A percentile compares a stretch with the other conserved stretches of the same genome.
phyloP scores from a whole-genome alignment of 202 grass and related monocot species.

The Alloteropsis angusta region DNA sequence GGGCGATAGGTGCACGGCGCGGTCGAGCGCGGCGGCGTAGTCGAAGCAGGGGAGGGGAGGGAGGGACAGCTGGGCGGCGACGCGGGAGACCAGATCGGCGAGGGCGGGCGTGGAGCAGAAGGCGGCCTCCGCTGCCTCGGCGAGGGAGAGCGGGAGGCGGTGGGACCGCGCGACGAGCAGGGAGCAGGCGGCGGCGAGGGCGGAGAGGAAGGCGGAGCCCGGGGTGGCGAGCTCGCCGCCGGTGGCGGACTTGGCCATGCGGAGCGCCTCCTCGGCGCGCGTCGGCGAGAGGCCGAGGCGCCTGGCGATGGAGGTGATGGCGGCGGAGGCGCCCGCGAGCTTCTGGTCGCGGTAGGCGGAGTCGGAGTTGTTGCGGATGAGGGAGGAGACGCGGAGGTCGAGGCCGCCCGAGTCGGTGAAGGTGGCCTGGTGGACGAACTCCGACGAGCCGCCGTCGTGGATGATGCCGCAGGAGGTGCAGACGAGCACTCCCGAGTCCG shows the following conservation, averaged over 20 bases:
- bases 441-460: slow-evolving; percentile 18
- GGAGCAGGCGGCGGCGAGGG: slow-evolving; percentile 54
- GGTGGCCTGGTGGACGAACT: slow-evolving; percentile 37
- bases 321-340: slow-evolving; percentile 22
- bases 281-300: slow-evolving; percentile 9
- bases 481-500: slow-evolving; percentile 35
- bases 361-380: slow-evolving; percentile 20
- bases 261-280: slow-evolving; percentile 34
- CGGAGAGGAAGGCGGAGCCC: slow-evolving; percentile 42
- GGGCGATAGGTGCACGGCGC: slow-evolving; percentile 26
- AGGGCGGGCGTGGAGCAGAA: slow-evolving; percentile 28
- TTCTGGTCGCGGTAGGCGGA: slow-evolving; percentile 52
- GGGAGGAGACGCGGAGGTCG: slow-evolving; percentile 16
- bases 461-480: slow-evolving; percentile 47
- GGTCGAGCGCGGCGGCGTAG: slow-evolving; percentile 39
- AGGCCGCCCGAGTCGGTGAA: slow-evolving; percentile 26
- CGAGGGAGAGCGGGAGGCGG: slow-evolving; percentile 51
- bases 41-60: slow-evolving; percentile 55
- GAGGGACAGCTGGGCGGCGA: slow-evolving; percentile 37
- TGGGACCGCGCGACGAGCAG: slow-evolving; percentile 60
- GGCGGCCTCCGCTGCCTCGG: slow-evolving; percentile 42
- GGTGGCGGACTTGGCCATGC: slow-evolving; percentile 49
- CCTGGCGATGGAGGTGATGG: slow-evolving; percentile 24
- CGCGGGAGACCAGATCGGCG: slow-evolving; percentile 46
- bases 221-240: slow-evolving; percentile 36